Conservation (phyloP, 1,284 basidiomycete species). For the Amylostereum chailletii region DNA sequence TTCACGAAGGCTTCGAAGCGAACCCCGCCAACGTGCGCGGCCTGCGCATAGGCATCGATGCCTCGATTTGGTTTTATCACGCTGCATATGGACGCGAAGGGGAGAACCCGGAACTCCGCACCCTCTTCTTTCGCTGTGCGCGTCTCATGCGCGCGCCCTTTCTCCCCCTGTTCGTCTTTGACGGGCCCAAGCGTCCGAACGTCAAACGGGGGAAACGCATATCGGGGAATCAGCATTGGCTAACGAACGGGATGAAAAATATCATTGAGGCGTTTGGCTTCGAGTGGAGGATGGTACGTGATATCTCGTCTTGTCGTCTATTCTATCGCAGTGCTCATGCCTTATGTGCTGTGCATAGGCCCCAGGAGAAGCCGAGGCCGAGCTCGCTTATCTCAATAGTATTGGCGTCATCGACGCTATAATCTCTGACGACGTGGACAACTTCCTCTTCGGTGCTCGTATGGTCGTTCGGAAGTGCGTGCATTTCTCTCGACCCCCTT, state of each 20-base stretch:
- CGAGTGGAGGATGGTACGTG: constrained; percentile 65
- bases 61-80: constrained; percentile 79
- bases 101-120: constrained; percentile 71
- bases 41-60: constrained; percentile 69
- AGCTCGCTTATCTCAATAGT: constrained; percentile 80
- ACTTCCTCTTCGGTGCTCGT: constrained; percentile 81
- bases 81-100: constrained; percentile 67
- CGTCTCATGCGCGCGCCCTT: constrained; percentile 73
- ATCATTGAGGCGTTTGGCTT: constrained; percentile 87
- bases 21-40: constrained; percentile 51
- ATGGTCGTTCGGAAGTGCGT: constrained; percentile 70
- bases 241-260: constrained; percentile 63
- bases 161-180: constrained; percentile 89
- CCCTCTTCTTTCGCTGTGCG: constrained; percentile 68
- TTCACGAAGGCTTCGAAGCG: constrained; percentile 61
- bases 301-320: constrained; percentile 16
- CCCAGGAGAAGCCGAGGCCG: constrained; percentile 94
- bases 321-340: background rate
- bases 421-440: constrained; percentile 91
- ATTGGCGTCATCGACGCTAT: constrained; percentile 84
- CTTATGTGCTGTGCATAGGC: constrained; percentile 37
- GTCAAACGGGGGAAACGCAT: constrained; percentile 77
- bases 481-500: constrained; percentile 18
- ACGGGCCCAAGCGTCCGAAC: constrained; percentile 79
- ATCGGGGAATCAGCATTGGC: constrained; percentile 51